Evolutionary conservation across 768 basidiomycete species (phyloP).

Genomic region (Suillus hirtellus): DNA sequence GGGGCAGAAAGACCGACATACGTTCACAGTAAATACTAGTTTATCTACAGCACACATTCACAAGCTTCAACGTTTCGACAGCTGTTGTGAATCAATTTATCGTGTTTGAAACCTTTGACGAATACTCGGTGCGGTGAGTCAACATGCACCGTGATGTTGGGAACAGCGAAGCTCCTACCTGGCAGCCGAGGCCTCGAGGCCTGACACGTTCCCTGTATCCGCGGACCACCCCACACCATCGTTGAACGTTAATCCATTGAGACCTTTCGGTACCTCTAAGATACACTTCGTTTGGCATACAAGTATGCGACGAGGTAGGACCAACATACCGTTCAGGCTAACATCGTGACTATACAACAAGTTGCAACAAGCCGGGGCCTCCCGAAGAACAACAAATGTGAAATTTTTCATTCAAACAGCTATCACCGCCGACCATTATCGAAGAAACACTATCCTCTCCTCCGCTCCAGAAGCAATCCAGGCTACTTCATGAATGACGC

Average conservation of each 20-base stretch:
- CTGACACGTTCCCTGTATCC: too few species aligned
- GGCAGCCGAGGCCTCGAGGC: too few species aligned
- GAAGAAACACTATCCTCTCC: slow-evolving; percentile 1
- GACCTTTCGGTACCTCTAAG: too few species aligned
- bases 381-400: neutral
- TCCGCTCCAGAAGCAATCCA: slow-evolving; percentile 14
- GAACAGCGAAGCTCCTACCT: too few species aligned
- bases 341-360: neutral
- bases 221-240: too few species aligned
- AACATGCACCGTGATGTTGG: neutral
- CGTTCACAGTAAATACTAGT: neutral
- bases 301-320: too few species aligned
- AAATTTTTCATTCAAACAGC: neutral
- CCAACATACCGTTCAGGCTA: neutral
- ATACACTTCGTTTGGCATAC: too few species aligned
- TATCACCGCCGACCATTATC: neutral
- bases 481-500: slow-evolving; percentile 20
- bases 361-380: neutral
- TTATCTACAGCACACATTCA: neutral
- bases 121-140: neutral
- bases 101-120: neutral
- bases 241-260: too few species aligned
- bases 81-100: neutral
- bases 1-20: neutral
- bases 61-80: neutral